Evolutionary conservation across 345 rosid species (phyloP), one percentile per base, ranked within the genome.

Genomic region (Noccaea caerulescens): DNA sequence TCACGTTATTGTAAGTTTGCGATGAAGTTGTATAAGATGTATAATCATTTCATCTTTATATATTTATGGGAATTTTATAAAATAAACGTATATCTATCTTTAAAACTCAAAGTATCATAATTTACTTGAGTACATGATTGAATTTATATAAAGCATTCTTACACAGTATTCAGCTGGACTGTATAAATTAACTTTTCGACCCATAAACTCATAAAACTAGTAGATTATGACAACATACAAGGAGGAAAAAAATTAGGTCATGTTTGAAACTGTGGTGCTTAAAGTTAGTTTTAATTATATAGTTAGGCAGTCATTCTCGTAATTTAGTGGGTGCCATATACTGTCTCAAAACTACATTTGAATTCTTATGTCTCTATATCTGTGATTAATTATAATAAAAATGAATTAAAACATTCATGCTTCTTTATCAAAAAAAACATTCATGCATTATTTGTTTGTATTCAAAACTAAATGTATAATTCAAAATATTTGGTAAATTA

Each of bases 1-100:
- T 68, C 37, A 57, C 23, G 8, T 37, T 58, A 57, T 46, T 36
- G 45, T 34, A n/a, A 13, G 45, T 45, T 33, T 58, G 25, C 13
- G 47, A 36, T 47, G 47, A 36, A 23, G 38, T 25, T 58, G 41
- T 10, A 25, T 25, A 58, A 44, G 33, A 27, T 27, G 1, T 41
- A 7, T 53, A 41, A 2, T 42, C 20, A 14, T 49, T 53, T 5
- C 59, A 8, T 67, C n/a, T 14, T 39, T 66, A 14, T 39, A 41
- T 53, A 13, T 1, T 51, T 9, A n/a, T 39, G 27, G n/a, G 10
- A 66, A 11, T 42, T 16, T 42, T 54, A 5, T 10, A 20, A 53
- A 30, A 23, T 23, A 23, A 23, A 54, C 41, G 38, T 30, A 53
- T 43, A 39, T 13, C 39, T 51, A 34, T 39, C 37, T 42, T 14